These are phyloP conservation scores for Berkeleyomyces basicola DNA, from an alignment of 2,329 filamentous ascomycete species.

Conservation along the genomic window DNA sequence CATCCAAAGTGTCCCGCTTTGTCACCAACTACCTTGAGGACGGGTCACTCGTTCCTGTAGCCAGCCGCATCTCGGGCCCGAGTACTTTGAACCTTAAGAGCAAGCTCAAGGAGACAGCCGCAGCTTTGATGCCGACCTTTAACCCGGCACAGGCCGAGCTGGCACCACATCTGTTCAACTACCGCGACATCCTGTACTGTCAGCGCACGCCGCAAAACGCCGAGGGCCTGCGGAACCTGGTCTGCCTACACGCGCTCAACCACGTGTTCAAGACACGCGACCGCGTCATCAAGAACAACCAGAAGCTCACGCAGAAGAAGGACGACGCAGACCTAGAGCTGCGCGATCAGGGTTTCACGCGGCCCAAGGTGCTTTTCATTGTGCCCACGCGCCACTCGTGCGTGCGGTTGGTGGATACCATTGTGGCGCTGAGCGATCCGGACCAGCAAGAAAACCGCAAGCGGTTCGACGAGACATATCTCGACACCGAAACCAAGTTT, in stretches of 20 bases:
- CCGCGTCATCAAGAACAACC: conserved; percentile 81
- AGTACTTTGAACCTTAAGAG: conserved; percentile 49
- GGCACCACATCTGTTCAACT: conserved; percentile 60
- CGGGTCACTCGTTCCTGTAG: not conserved
- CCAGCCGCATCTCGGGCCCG: conserved; percentile 22
- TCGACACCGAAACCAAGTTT: conserved; percentile 47
- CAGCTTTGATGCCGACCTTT: conserved; percentile 39
- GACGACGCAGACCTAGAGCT: conserved; percentile 52
- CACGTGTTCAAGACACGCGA: conserved; percentile 92
- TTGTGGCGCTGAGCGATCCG: conserved; percentile 58
- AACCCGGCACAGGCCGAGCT: conserved; percentile 46
- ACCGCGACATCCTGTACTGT: conserved; percentile 65
- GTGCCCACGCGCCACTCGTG: conserved; percentile 80
- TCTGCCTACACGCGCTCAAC: conserved; percentile 73
- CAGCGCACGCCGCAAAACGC: conserved; percentile 55
- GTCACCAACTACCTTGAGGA: conserved; percentile 31
- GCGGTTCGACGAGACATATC: conserved; percentile 73
- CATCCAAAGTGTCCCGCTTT: conserved; percentile 31
- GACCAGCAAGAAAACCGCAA: conserved; percentile 94
- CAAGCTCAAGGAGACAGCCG: conserved; percentile 41
- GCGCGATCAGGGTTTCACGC: conserved; percentile 86
- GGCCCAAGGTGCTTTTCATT: conserved; percentile 83
- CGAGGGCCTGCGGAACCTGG: conserved; percentile 49
- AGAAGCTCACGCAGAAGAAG: conserved; percentile 52
- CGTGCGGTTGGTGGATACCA: conserved; percentile 58